Percentiles rank a stretch among this genome's conserved stretches.
Conservation (phyloP, 257 asterid genomes). For the Fraxinus americana region DNA sequence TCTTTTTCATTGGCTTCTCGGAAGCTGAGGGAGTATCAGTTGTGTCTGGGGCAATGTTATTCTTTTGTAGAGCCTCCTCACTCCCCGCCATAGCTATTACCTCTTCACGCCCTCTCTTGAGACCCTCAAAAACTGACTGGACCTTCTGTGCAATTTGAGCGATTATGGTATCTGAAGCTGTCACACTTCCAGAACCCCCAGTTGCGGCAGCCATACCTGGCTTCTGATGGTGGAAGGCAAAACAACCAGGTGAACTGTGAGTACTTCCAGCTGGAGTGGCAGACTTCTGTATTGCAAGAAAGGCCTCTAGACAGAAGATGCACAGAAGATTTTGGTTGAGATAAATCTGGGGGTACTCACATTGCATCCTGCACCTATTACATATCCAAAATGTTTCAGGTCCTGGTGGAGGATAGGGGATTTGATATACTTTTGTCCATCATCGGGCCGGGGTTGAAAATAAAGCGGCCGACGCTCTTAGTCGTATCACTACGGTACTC, state of each 20-base stretch:
- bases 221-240: slow-evolving; percentile 25
- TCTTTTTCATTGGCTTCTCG: slow-evolving; percentile 45
- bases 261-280: slow-evolving; percentile 31
- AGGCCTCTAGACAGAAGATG: slow-evolving; percentile 42
- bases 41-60: slow-evolving; percentile 16
- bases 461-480: no score
- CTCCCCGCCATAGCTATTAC: background rate
- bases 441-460: no score
- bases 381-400: slow-evolving; percentile 68
- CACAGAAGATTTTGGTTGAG: slow-evolving; percentile 52
- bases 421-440: no score
- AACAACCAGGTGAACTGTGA: slow-evolving; percentile 11
- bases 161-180: background rate
- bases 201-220: slow-evolving; percentile 9
- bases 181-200: no score
- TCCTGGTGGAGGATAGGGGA: slow-evolving; percentile 28
- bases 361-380: slow-evolving; percentile 38
- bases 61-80: slow-evolving; percentile 1
- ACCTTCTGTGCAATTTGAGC: slow-evolving; percentile 18
- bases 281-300: slow-evolving; percentile 48
- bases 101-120: slow-evolving; percentile 36
- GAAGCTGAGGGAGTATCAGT: slow-evolving; percentile 30
- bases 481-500: no score
- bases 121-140: slow-evolving; percentile 25
- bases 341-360: slow-evolving; percentile 35